Percentiles rank a stretch among this genome's conserved stretches.
These are phyloP conservation scores for Phytophthora fragariaefolia DNA, from an alignment of 352 stramenopile species.

Conservation along the genomic window DNA sequence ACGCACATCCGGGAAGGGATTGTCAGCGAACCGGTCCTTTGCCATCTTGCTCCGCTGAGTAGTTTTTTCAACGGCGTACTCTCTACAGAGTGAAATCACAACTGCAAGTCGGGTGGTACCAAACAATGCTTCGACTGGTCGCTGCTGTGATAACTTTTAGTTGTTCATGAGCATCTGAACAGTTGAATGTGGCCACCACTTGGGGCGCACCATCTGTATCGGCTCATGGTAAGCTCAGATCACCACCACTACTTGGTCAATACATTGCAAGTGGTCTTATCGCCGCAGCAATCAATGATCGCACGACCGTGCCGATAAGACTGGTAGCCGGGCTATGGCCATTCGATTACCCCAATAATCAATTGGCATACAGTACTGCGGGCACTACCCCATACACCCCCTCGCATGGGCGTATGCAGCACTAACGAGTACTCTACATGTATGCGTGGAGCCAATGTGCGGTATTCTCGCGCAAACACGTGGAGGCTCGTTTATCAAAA, in stretches of 20 bases:
- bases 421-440: not conserved
- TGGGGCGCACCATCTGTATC: not conserved
- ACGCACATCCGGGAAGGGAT: slow-evolving; percentile 18
- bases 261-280: not conserved
- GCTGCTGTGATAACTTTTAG: too few relatives aligned
- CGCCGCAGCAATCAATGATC: not conserved
- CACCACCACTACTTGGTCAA: not conserved
- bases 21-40: slow-evolving; percentile 19
- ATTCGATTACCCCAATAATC: slow-evolving; percentile 2
- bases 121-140: too few relatives aligned
- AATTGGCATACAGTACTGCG: not conserved
- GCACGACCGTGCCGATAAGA: not conserved
- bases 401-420: not conserved
- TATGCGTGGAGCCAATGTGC: too few relatives aligned
- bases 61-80: slow-evolving; percentile 1
- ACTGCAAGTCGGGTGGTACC: too few relatives aligned
- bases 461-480: too few relatives aligned
- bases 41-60: slow-evolving; percentile 2
- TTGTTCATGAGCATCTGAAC: not conserved
- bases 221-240: not conserved
- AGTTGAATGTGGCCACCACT: not conserved
- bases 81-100: slow-evolving; percentile 21
- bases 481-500: too few relatives aligned
- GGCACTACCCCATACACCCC: too few relatives aligned
- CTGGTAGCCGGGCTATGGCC: not conserved